phyloP scores from a whole-genome alignment of 1,284 basidiomycete genomes.

The Neonothopanus nambi region DNA sequence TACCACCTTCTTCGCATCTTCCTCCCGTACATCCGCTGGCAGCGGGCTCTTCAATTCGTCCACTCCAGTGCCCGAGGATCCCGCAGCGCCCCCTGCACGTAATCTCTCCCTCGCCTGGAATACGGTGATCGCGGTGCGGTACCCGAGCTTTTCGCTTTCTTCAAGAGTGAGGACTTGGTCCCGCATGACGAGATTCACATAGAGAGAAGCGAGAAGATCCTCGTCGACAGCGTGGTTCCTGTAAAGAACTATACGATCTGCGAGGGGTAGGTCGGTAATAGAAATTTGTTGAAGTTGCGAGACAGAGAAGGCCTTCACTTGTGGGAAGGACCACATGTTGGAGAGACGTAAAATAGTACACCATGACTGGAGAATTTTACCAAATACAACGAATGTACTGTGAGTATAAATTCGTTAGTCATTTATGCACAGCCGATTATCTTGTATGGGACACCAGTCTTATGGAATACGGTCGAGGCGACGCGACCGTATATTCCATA shows the following conservation, averaged over 20 bases:
- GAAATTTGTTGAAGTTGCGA: constrained; percentile 47
- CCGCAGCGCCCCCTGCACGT: constrained; percentile 43
- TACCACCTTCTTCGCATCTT: constrained; percentile 4
- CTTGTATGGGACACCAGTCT: too few species aligned
- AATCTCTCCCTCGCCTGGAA: too few species aligned
- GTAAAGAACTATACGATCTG: constrained; percentile 53
- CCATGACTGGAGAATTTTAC: constrained; percentile 47
- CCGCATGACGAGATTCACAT: constrained; percentile 44
- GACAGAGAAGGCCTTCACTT: constrained; percentile 47
- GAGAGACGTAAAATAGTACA: constrained; percentile 50
- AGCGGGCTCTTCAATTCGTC: constrained; percentile 18
- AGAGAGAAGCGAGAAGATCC: constrained; percentile 48
- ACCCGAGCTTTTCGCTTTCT: too few species aligned
- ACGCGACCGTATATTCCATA: too few species aligned
- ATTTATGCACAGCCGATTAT: too few species aligned
- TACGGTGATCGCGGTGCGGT: too few species aligned
- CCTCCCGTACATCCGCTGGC: constrained; percentile 32
- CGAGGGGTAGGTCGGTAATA: constrained; percentile 42
- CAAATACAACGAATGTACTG: too few species aligned
- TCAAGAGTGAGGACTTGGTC: too few species aligned
- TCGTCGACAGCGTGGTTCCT: constrained; percentile 45
- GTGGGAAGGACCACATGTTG: constrained; percentile 47
- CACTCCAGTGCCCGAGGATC: too few species aligned
- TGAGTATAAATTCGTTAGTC: too few species aligned
- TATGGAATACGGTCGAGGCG: too few species aligned